Conservation (phyloP, 345 rosid genomes). For the Rhizophora apiculata region DNA sequence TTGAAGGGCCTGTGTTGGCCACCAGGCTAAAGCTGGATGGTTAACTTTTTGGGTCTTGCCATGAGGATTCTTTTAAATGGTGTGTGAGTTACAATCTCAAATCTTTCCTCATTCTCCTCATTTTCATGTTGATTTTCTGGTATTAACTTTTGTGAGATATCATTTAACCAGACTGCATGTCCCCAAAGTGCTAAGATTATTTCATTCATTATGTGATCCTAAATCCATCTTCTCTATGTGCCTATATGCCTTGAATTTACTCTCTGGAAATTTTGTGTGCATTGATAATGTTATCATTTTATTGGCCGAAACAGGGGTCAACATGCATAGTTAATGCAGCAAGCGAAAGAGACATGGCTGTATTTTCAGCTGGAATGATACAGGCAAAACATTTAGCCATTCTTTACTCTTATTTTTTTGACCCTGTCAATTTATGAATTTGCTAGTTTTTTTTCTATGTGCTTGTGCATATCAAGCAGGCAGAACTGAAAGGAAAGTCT, state of each 20-base stretch:
- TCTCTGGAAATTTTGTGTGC: slow-evolving; percentile 7
- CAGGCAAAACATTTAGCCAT: slow-evolving; percentile 48
- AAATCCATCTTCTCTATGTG: neutral
- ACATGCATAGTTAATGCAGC: slow-evolving; percentile 92
- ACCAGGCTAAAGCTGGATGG: too few species aligned
- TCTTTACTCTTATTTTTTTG: slow-evolving; percentile 12
- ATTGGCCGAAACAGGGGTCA: slow-evolving; percentile 55
- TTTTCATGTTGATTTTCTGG: too few species aligned
- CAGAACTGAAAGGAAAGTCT: slow-evolving; percentile 77
- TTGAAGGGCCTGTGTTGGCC: too few species aligned
- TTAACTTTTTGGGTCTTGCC: too few species aligned
- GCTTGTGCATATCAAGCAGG: slow-evolving; percentile 52
- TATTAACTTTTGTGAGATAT: too few species aligned
- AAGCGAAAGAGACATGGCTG: slow-evolving; percentile 94
- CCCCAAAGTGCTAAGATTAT: too few species aligned
- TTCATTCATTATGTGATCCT: neutral
- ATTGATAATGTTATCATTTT: slow-evolving; percentile 15
- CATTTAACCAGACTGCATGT: too few species aligned
- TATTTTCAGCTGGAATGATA: slow-evolving; percentile 89
- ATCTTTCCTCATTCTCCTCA: too few species aligned
- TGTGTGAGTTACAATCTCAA: too few species aligned
- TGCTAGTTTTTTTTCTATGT: slow-evolving; percentile 8
- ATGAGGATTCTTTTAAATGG: too few species aligned
- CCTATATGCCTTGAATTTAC: neutral
- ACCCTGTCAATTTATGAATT: slow-evolving; percentile 4